These are phyloP conservation scores for Globisporangium uncinulatum DNA, from an alignment of 352 stramenopile species.

Conservation along the genomic window DNA sequence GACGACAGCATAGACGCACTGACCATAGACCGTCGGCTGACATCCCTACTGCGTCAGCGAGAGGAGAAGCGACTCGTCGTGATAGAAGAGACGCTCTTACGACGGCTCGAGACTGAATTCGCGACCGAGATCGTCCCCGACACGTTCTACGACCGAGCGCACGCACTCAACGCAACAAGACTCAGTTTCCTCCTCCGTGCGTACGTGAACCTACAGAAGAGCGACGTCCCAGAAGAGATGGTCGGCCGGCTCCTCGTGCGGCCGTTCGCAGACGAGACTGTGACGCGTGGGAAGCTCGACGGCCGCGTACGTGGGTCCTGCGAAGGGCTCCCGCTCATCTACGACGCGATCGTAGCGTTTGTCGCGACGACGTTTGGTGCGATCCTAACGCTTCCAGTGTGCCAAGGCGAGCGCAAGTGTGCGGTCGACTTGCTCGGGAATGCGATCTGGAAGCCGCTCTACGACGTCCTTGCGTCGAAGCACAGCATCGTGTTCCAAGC, in stretches of 20 bases:
- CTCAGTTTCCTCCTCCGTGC: conserved; percentile 69
- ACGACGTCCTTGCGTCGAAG: conserved; percentile 57
- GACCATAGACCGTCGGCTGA: no score
- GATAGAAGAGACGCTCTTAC: conserved; percentile 68
- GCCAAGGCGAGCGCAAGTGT: conserved; percentile 57
- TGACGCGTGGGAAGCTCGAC: conserved; percentile 76
- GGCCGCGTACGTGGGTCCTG: conserved; percentile 67
- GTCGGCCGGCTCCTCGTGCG: conserved; percentile 67
- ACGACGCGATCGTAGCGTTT: conserved; percentile 69
- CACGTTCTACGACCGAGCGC: conserved; percentile 83
- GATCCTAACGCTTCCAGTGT: conserved; percentile 58
- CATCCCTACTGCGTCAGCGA: conserved; percentile 17
- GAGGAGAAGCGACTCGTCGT: conserved; percentile 64
- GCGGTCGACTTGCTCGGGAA: conserved; percentile 78
- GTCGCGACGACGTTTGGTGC: conserved; percentile 58
- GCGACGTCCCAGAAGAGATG: conserved; percentile 76
- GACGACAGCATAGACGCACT: no score
- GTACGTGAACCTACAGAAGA: conserved; percentile 75
- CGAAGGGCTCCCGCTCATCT: conserved; percentile 66
- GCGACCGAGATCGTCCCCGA: conserved; percentile 83
- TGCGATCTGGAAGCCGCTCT: conserved; percentile 77
- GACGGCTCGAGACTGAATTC: conserved; percentile 79
- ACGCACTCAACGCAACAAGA: conserved; percentile 50
- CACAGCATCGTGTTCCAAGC: conserved; percentile 80
- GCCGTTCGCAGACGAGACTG: conserved; percentile 70